Base-by-base conservation (phyloP, 805 yeast species). In the Myxozyma sirexii region DNA sequence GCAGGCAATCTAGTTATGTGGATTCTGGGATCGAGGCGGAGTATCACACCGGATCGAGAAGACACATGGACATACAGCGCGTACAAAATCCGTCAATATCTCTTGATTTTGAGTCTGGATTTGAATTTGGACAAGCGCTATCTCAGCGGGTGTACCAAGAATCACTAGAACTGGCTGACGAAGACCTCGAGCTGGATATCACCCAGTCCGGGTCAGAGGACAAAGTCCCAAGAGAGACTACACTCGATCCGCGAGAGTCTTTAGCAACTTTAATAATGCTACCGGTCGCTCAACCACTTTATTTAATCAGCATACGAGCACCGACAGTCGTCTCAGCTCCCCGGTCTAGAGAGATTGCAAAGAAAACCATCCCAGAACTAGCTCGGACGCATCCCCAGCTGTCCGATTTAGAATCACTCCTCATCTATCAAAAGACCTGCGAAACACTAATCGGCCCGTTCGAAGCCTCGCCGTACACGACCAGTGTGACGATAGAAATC, bases 371-470 rank as follows among this genome's bases (percentile, higher is more conserved):
- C 24, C 19, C 23, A 15, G 53, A 48, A 23, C 43, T 37, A 13
- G 35, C 27, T 12, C 35, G 23, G 24, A 5, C 35, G 13, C 35
- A 23, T 15, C 13, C 5, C n/a, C 17, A 37, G 4, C 26, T 37
- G 24, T 48, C 33, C 12, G 42, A 21, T n/a, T 24, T 24, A 5
- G 53, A 48, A n/a, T 24, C 43, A 5, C 33, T 24, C 6, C 21
- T 38, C 12, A 13, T 24, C 3, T 48, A 48, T 8, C 42, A 41
- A 17, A 38, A 39, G 35, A 19, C 26, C n/a, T 39, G 54, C 38
- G 46, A 35, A 33, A 24, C 43, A 12, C n/a, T 56, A 19, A 37
- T 43, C 3, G 47, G 51, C n/a, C 60, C 56, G 6, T 57, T 57
- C 24, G 47, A 42, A n/a, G 6, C 45, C 15, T 33, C 21, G n/a